Base-by-base conservation (phyloP, 2,329 filamentous ascomycete genomes). In the Trichoderma aggressivum region DNA sequence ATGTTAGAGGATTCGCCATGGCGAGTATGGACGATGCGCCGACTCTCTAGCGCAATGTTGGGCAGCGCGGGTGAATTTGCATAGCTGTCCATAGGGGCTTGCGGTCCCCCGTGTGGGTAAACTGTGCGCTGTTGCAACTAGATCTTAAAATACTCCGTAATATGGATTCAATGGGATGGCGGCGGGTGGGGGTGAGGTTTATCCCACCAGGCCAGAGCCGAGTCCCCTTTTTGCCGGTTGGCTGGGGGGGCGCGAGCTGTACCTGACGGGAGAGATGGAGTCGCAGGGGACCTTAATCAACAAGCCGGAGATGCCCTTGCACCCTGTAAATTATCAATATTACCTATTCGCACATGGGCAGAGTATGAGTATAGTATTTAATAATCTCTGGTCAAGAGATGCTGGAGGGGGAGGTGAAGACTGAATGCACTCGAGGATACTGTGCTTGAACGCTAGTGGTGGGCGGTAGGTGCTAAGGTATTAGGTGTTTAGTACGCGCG, bases 1-100 rank as follows among this genome's bases (percentile, higher is more conserved):
- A 94, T 82, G 28, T 61, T 50, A n/a, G 66, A 61, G 8, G 56
- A 34, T 24, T 61, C 56, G 59, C 39, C 66, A 69, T 53, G 39
- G 66, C 39, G 55, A 61, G 39, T 14, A 61, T 7, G 30, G 30
- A 53, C 53, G 24, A 21, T 43, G 36, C 24, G 53, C 56, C 12
- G 36, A n/a, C 65, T 30, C 30, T 61, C 66, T 69, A 53, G 56
- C 56, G 36, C 28, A 36, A 24, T 47, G 56, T 61, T 61, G 28
- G 56, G 66, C 39, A 60, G 18, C 26, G 50, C 30, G 50, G 56
- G 24, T 28, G 47, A 58, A n/a, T 69, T 61, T 60, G 59, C 65
- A 34, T 30, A 47, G 18, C 28, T 18, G 24, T 66, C 47, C 50
- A 58, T 66, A 58, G 50, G 63, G 50, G 65, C 55, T 58, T 36